A percentile compares a stretch with the other conserved stretches of the same genome.
Conservation (phyloP, 1,139 yeast genomes). For the Tardiomyces blankii region DNA sequence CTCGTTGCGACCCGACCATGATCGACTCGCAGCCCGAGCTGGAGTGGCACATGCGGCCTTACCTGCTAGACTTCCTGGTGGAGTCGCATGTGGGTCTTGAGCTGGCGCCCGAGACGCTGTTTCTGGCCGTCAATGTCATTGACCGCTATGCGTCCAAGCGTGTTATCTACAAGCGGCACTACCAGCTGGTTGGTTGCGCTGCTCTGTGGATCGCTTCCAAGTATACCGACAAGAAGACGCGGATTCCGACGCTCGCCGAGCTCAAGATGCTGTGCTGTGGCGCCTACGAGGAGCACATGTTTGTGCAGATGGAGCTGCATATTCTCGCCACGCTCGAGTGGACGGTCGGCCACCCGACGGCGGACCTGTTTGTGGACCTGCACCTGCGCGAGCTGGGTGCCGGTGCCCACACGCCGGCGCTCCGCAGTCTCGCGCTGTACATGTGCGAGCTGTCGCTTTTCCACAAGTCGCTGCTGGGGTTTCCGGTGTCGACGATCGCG, state of each 20-base stretch:
- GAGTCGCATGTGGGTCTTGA: constrained; percentile 74
- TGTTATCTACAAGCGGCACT: constrained; percentile 83
- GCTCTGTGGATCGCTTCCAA: constrained; percentile 95
- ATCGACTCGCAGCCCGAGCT: constrained; percentile 89
- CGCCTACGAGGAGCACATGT: constrained; percentile 89
- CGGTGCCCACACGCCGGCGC: constrained; percentile 1
- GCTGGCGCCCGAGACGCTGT: constrained; percentile 74
- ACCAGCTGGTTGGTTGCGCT: constrained; percentile 86
- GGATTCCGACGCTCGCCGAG: constrained; percentile 76
- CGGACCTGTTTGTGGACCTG: constrained; percentile 26
- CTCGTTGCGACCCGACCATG: constrained; percentile 39
- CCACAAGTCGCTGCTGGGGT: constrained; percentile 49
- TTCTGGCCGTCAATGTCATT: constrained; percentile 66
- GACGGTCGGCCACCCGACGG: constrained; percentile 56
- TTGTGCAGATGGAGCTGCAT: constrained; percentile 93
- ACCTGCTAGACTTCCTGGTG: constrained; percentile 66
- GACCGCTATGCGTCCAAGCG: constrained; percentile 91
- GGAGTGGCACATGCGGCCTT: constrained; percentile 91
- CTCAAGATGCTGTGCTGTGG: constrained; percentile 71
- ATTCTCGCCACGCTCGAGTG: constrained; percentile 77
- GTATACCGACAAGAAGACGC: constrained; percentile 80
- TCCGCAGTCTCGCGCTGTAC: constrained; percentile 35
- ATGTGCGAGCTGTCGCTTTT: constrained; percentile 67
- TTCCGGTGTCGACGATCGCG: constrained; percentile 51
- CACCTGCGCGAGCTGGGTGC: constrained; percentile 11